phyloP scores from a whole-genome alignment of 306 rosid genomes.

The Clitoria ternatea region DNA sequence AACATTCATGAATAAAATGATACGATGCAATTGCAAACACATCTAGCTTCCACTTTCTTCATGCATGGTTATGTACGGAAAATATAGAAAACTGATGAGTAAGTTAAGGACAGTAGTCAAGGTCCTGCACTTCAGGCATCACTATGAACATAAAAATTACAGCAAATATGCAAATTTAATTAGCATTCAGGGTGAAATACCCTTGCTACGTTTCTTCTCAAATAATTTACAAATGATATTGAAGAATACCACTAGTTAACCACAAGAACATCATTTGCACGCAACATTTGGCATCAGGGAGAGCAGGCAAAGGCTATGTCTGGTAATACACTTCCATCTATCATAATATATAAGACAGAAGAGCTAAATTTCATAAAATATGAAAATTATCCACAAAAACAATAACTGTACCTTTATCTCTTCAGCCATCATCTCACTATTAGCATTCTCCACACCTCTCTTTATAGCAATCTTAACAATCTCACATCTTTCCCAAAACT shows the following conservation, averaged over 20 bases:
- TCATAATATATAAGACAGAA: constrained; percentile 10
- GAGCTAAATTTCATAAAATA: constrained; percentile 4
- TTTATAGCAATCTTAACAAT: constrained; percentile 87
- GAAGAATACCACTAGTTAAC: neutral
- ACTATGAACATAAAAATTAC: neutral
- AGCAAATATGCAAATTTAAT: neutral
- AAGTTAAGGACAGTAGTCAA: neutral
- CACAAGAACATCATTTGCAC: neutral
- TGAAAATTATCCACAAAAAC: constrained; percentile 1
- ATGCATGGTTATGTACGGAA: neutral
- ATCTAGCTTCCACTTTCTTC: neutral
- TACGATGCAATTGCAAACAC: neutral
- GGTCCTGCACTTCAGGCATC: neutral
- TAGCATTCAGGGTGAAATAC: neutral
- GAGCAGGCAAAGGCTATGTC: neutral
- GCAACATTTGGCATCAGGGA: neutral
- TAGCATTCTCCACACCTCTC: constrained; percentile 89
- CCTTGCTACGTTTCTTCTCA: neutral
- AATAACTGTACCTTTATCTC: constrained; percentile 66
- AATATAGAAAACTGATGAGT: neutral
- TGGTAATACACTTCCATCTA: constrained; percentile 3
- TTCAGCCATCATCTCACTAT: constrained; percentile 76
- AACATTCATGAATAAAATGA: neutral
- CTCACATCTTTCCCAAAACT: constrained; percentile 94
- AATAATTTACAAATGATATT: constrained; percentile 2